Conservation (phyloP, 2,329 filamentous ascomycete species). For the Colletotrichum scovillei region DNA sequence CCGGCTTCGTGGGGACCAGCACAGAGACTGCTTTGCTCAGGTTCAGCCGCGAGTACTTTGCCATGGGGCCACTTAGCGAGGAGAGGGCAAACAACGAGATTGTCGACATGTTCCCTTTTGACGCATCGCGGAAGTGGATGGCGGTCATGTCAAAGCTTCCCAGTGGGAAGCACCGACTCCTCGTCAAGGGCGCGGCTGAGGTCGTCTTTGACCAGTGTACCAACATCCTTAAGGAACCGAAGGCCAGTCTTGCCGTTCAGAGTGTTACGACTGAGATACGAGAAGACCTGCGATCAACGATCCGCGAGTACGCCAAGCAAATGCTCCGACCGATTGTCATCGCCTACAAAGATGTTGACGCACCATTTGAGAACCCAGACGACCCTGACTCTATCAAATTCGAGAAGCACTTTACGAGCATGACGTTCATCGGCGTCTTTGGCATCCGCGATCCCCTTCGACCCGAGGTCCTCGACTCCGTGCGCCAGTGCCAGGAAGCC, state of each 20-base stretch:
- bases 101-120: conserved; percentile 63
- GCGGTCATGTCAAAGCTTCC: conserved; percentile 62
- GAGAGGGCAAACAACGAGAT: conserved; percentile 59
- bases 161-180: conserved; percentile 58
- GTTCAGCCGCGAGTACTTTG: conserved; percentile 61
- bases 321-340: conserved; percentile 76
- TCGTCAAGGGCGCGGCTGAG: conserved; percentile 69
- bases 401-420: conserved; percentile 44
- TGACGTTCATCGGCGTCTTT: conserved; percentile 63
- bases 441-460: conserved; percentile 61
- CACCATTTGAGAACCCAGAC: conserved; percentile 19
- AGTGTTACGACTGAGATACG: conserved; percentile 47
- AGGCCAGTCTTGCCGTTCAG: conserved; percentile 41
- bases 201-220: conserved; percentile 61
- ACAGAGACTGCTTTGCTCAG: conserved; percentile 65
- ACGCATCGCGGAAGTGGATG: conserved; percentile 67
- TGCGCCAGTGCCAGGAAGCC: conserved; percentile 54
- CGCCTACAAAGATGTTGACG: conserved; percentile 74
- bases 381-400: conserved; percentile 32
- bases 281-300: conserved; percentile 46
- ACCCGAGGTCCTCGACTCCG: conserved; percentile 54
- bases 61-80: conserved; percentile 56
- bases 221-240: conserved; percentile 58
- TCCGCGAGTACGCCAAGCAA: conserved; percentile 68
- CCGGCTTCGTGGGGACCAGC: conserved; percentile 63